Base-by-base conservation (phyloP, 805 yeast species). In the Saitoella complicata region DNA sequence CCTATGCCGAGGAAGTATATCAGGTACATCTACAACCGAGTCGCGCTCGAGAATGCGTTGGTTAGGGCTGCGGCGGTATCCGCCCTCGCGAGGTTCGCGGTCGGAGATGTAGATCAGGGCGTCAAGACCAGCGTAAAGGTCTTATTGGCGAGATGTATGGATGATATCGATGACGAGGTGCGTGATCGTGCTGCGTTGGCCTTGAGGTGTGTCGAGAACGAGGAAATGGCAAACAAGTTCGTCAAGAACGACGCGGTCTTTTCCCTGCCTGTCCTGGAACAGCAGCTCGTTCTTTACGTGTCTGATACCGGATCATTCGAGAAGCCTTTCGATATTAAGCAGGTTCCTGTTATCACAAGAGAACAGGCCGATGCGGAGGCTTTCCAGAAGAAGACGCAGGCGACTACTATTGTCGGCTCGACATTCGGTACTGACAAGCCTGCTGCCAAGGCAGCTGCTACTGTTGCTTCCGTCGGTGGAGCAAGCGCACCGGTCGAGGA, bases 151-250 rank as follows among this genome's bases (percentile, higher is more conserved):
- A 78, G 96, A 66, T 85, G 94, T 53, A 72, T 86, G 44, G 81
- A 74, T 52, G 98, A 88, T 62, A 73, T 70, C 39, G 95, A 88
- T 61, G 98, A 88, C 63, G 98, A 88, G 65, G 98, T 91, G 33
- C 84, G 98, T 69, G 98, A 88, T 61, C 78, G 98, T 61, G 96
- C 98, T 7, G 81, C 94, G 2, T 68, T 88, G 53, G 79, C 94
- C 1, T 70, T 21, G 10, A 35, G 34, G n/a, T 65, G 65, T 32
- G 58, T 69, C 6, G 64, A 65, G 30, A 52, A 61, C 37, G 59
- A 61, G 42, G 61, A 62, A 13, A 52, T 59, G 13, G 62, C 65
- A 8, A 57, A 59, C 44, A 55, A 66, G 43, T 75, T 80, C 53
- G 71, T 87, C 50, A 71, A 77, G 45, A 81, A 87, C 45, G 73